Conservation (phyloP, 2,329 filamentous ascomycete genomes). For the Beauveria pseudobassiana region DNA sequence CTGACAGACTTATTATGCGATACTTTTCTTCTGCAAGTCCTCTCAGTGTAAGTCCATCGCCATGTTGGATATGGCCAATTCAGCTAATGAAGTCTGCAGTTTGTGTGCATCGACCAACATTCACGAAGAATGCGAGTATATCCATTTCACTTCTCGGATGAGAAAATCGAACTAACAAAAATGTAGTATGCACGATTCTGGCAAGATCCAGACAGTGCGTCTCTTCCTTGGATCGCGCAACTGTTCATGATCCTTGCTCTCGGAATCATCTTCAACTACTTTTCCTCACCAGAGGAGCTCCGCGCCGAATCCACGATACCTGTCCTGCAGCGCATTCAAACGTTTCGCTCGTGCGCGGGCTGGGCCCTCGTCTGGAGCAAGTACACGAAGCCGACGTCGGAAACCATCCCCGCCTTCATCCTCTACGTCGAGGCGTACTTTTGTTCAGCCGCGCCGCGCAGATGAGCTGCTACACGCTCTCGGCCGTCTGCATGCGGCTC, state of each 20-base stretch:
- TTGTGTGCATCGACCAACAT: constrained; percentile 45
- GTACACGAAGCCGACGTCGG: constrained; percentile 41
- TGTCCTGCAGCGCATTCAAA: constrained; percentile 37
- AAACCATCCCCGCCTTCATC: constrained; percentile 43
- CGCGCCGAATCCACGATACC: constrained; percentile 31
- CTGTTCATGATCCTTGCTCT: constrained; percentile 41
- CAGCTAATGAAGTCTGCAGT: constrained; percentile 27
- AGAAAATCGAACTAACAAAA: constrained; percentile 1
- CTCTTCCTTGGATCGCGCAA: constrained; percentile 42
- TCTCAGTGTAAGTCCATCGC: constrained; percentile 36
- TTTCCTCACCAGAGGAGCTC: constrained; percentile 36
- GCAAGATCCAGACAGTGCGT: constrained; percentile 30
- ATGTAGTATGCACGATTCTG: constrained; percentile 43
- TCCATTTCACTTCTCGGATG: fast-evolving
- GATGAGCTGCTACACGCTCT: constrained; percentile 47
- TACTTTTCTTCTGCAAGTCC: constrained; percentile 47
- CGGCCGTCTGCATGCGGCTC: constrained; percentile 41
- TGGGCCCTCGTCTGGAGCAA: constrained; percentile 43
- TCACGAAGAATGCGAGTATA: constrained; percentile 34
- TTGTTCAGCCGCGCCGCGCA: constrained; percentile 42
- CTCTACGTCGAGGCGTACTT: constrained; percentile 49
- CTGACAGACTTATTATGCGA: constrained; percentile 43
- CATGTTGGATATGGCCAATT: neutral
- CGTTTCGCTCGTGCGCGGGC: constrained; percentile 42
- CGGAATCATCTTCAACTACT: constrained; percentile 38